Percentiles rank a stretch among this genome's conserved stretches.
Conservation (phyloP, 176 grass and related monocot genomes). For the Oryza coarctata region DNA sequence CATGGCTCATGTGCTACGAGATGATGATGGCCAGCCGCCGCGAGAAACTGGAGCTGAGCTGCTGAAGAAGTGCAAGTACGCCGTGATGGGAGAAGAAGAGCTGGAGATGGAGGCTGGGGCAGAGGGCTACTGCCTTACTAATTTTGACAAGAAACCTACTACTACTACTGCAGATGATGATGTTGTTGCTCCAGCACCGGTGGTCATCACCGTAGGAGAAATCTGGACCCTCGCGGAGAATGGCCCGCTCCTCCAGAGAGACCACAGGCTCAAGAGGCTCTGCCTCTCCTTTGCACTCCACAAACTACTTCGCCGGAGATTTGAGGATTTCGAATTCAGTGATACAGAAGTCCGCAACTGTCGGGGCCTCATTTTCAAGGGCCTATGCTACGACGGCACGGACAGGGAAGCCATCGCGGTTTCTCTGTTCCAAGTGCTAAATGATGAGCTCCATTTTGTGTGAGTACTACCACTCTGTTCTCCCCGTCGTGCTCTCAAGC, state of each 20-base stretch:
- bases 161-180: too few relatives aligned
- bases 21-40: too few relatives aligned
- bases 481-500: slow-evolving; percentile 7
- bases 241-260: background rate
- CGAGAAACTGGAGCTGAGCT: too few relatives aligned
- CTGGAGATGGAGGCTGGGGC: background rate
- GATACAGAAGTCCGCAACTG: background rate
- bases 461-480: slow-evolving; percentile 28
- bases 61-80: background rate
- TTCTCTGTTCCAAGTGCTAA: background rate
- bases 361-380: background rate
- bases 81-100: slow-evolving; percentile 23
- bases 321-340: background rate
- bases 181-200: too few relatives aligned
- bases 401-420: background rate
- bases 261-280: slow-evolving; percentile 18
- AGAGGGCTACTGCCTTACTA: too few relatives aligned
- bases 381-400: background rate
- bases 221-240: background rate
- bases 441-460: slow-evolving; percentile 8
- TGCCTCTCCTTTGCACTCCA: slow-evolving; percentile 39
- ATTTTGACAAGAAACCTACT: too few relatives aligned
- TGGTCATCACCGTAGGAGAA: slow-evolving; percentile 15
- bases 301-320: slow-evolving; percentile 25
- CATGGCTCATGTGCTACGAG: too few relatives aligned